Base-by-base conservation (phyloP, 257 asterid genomes). In the Euphrasia confusa region DNA sequence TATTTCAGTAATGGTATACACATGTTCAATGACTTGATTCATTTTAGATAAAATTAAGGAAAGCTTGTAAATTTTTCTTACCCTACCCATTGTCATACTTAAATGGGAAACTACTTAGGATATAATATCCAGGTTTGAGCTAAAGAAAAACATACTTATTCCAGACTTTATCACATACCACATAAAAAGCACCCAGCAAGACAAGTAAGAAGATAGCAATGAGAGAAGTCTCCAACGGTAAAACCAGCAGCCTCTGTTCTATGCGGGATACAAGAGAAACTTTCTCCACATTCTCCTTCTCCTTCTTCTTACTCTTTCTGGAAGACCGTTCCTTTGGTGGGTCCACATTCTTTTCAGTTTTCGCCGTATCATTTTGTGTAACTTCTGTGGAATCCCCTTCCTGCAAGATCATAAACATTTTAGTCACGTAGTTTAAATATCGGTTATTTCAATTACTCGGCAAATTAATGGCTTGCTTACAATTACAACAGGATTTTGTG, bases 131-230 rank as follows among this genome's bases (percentile, higher is more conserved):
- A 61, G 11, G 24, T 67, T 48, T 39, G 5, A 40, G 57, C 52
- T 11, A 40, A 66, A 63, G 30, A 49, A 30, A 49, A 54, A 12
- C 37, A 53, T 17, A 63, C 37, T 58, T 54, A 66, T 44, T 63
- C 70, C 67, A 60, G 61, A 64, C 54, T 17, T 37, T 21, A 71
- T 65, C 30, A 58, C 92, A 53, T 89, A 93, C 99, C 99, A 87
- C 97, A 67, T 93, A 93, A 66, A 89, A 93, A 27, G 94, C 88
- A 68, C 86, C 97, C 79, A 93, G 77, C 80, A 93, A 70, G 64
- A 90, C 69, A 45, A 93, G 95, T 45, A 93, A 75, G 78, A 93
- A 63, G 65, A 89, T 74, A 63, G 96, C 90, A 63, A 83, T 40
- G 61, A 85, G 53, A 64, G 99, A 93, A 69, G 91, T 72, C 79